A percentile compares a stretch with the other conserved stretches of the same genome.
Conservation (phyloP, 306 rosid genomes). For the Trifolium repens region DNA sequence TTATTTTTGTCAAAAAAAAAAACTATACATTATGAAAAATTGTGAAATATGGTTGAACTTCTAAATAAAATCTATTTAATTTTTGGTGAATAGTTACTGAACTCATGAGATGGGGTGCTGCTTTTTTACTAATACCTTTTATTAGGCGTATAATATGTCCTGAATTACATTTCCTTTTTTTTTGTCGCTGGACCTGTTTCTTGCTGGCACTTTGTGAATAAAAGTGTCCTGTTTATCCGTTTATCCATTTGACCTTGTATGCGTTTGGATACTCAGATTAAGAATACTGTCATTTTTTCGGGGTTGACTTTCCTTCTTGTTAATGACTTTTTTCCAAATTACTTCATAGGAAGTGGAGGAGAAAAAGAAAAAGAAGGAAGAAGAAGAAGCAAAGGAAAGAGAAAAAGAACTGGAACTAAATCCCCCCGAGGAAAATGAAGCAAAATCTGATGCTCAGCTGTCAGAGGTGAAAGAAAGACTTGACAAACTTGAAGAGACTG, state of each 20-base stretch:
- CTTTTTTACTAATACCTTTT: conserved; percentile 6
- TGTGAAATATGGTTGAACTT: not conserved
- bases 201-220: conserved; percentile 5
- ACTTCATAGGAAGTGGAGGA: conserved; percentile 68
- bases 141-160: not conserved
- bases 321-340: conserved; percentile 35
- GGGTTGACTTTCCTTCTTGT: conserved; percentile 32
- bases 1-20: not conserved
- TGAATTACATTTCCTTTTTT: not conserved
- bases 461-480: conserved; percentile 77
- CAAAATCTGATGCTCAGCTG: conserved; percentile 49
- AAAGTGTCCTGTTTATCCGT: not conserved
- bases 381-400: conserved; percentile 58
- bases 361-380: conserved; percentile 72
- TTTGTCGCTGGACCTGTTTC: not conserved
- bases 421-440: conserved; percentile 54
- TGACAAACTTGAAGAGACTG: conserved; percentile 76
- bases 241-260: conserved; percentile 21
- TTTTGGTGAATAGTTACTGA: not conserved
- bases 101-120: not conserved
- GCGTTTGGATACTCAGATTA: not conserved
- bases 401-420: conserved; percentile 63
- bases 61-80: not conserved
- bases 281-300: conserved; percentile 19
- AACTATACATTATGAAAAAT: not conserved